Evolutionary conservation across 306 rosid species (phyloP).

Genomic region (Castanea sativa): DNA sequence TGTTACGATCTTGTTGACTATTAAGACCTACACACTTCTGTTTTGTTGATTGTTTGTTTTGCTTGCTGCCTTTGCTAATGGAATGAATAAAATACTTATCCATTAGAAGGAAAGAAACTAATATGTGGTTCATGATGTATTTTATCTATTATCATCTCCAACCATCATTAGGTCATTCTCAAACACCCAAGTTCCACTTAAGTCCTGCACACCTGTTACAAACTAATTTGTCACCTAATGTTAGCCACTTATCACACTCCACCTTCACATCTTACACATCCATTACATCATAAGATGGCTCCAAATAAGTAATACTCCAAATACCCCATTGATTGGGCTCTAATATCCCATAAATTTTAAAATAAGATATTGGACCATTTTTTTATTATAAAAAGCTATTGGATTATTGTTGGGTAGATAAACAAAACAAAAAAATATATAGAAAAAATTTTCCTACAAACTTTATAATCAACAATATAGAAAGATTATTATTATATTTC

Average conservation of each 20-base stretch:
- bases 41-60: background rate
- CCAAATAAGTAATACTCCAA: background rate
- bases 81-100: too few relatives aligned
- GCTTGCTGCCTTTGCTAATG: background rate
- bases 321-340: background rate
- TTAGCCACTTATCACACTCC: constrained; percentile 22
- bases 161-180: background rate
- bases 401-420: too few relatives aligned
- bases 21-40: background rate
- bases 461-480: too few relatives aligned
- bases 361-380: background rate
- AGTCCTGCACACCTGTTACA: constrained; percentile 7
- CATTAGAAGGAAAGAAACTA: too few relatives aligned
- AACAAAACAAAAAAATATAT: too few relatives aligned
- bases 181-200: background rate
- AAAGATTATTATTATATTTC: too few relatives aligned
- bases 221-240: constrained; percentile 12
- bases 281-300: constrained; percentile 16
- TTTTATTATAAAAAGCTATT: too few relatives aligned
- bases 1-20: too few relatives aligned
- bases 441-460: too few relatives aligned
- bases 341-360: background rate
- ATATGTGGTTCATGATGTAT: background rate
- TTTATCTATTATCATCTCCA: background rate
- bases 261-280: constrained; percentile 9